phyloP scores from a whole-genome alignment of 495 filamentous ascomycete genomes.

The Penicillium canescens region DNA sequence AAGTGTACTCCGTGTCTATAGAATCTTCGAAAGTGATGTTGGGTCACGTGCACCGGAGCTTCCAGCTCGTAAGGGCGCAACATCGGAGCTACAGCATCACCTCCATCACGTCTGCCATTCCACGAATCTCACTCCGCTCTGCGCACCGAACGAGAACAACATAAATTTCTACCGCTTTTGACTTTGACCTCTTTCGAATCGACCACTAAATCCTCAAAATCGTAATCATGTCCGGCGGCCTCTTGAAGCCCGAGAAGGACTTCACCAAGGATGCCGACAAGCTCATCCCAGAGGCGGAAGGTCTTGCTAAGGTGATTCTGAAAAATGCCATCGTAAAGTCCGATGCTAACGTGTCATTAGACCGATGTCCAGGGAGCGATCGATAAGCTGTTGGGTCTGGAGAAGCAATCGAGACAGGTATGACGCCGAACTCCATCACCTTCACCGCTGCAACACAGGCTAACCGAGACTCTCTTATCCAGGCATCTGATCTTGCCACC shows the following conservation, averaged over 20 bases:
- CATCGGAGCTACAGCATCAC: constrained; percentile 34
- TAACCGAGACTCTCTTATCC: constrained; percentile 8
- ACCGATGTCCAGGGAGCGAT: constrained; percentile 80
- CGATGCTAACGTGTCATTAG: constrained; percentile 41
- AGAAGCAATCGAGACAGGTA: constrained; percentile 97
- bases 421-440: constrained; percentile 13
- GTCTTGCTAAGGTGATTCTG: constrained; percentile 73
- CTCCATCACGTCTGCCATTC: constrained; percentile 16
- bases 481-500: constrained; percentile 94
- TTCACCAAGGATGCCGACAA: constrained; percentile 90
- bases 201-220: constrained; percentile 9
- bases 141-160: constrained; percentile 1
- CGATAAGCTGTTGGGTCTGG: constrained; percentile 85
- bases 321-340: neutral
- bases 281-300: constrained; percentile 83
- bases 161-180: neutral
- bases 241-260: constrained; percentile 71
- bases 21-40: neutral
- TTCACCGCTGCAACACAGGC: neutral
- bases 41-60: constrained; percentile 32
- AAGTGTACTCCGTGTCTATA: no score
- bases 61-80: constrained; percentile 26
- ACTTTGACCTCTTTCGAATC: neutral
- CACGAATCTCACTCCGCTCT: constrained; percentile 10
- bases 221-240: constrained; percentile 59